These are phyloP conservation scores for Fusarium begoniae DNA, from an alignment of 2,329 filamentous ascomycete genomes.

Conservation along the genomic window DNA sequence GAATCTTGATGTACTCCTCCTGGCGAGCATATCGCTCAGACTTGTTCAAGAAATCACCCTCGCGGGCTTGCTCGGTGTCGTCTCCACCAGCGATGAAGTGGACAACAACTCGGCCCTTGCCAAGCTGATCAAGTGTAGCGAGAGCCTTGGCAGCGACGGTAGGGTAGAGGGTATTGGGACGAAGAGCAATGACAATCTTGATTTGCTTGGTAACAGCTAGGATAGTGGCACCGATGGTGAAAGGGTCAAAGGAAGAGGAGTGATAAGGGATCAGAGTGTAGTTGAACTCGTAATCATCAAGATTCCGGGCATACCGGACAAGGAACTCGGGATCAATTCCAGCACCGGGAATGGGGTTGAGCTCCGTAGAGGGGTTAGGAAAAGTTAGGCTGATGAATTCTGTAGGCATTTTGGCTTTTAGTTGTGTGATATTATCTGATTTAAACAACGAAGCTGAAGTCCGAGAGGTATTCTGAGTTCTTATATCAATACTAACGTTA, in stretches of 20 bases:
- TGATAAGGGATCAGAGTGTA: constrained; percentile 70
- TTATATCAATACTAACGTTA: not conserved
- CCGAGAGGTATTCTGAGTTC: not conserved
- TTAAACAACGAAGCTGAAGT: not conserved
- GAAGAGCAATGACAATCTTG: constrained; percentile 68
- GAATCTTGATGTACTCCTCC: constrained; percentile 70
- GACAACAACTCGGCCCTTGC: constrained; percentile 65
- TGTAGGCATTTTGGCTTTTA: constrained; percentile 44
- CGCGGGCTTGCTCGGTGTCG: constrained; percentile 66
- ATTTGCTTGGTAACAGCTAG: constrained; percentile 65
- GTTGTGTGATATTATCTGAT: not conserved
- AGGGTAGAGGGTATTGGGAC: constrained; percentile 67
- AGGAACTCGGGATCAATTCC: constrained; percentile 64
- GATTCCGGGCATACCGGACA: constrained; percentile 62
- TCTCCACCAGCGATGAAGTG: constrained; percentile 71
- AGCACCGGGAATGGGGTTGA: constrained; percentile 62
- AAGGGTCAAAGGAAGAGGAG: constrained; percentile 55
- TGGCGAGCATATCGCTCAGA: constrained; percentile 65
- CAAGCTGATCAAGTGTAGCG: constrained; percentile 68
- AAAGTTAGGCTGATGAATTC: constrained; percentile 70
- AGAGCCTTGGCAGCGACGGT: constrained; percentile 70
- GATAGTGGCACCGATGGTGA: constrained; percentile 67
- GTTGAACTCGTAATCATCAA: constrained; percentile 69
- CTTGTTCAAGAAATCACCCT: constrained; percentile 68
- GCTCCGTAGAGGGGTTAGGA: constrained; percentile 65